Evolutionary conservation across 176 grass and related monocot species (phyloP), one percentile per base, ranked within the genome.

Genomic region (Aegilops tauschii): DNA sequence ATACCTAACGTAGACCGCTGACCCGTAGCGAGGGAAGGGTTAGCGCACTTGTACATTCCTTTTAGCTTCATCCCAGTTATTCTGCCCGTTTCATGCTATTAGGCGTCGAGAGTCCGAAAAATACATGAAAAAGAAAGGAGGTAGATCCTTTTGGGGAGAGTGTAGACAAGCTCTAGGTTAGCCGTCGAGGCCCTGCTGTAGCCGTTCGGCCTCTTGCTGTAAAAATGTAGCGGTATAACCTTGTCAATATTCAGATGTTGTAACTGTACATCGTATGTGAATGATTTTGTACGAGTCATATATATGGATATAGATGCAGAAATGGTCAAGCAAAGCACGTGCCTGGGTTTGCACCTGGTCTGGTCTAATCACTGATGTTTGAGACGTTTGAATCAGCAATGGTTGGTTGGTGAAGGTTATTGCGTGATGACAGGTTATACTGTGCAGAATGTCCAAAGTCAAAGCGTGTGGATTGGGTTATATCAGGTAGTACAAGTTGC

Each of bases 161-260:
- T 81, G 89, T 87, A 87, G 47, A 84, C 49, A 87, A 47, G 77
- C 50, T 80, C 28, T 87, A 91, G 89, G 80, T 65, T 87, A 88
- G 85, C 36, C 85, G 29, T 61, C 13, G 36, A 76, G 44, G 80
- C 34, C 12, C 34, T 1, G 6, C 59, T 80, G 81, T 91, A 87
- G 50, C 76, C 50, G 84, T 50, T 37, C 52, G 89, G 81, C 76
- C 81, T 88, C 69, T 16, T 84, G 89, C 77, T 91, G 81, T 84
- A 91, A 88, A 84, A 81, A 54, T 88, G 89, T 88, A 91, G 81
- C 9, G 76, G 61, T 80, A 44, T 85, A 76, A 84, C 45, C 31
- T 20, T 83, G 67, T 84, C 35, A 18, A 76, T 62, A 84, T 80
- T 37, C 61, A 61, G 67, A 34, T 84, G 69, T 27, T 84, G 61